Evolutionary conservation across 2,329 filamentous ascomycete genomes (phyloP), one percentile per base, ranked within the genome.

Genomic region (Aphanocladium album): DNA sequence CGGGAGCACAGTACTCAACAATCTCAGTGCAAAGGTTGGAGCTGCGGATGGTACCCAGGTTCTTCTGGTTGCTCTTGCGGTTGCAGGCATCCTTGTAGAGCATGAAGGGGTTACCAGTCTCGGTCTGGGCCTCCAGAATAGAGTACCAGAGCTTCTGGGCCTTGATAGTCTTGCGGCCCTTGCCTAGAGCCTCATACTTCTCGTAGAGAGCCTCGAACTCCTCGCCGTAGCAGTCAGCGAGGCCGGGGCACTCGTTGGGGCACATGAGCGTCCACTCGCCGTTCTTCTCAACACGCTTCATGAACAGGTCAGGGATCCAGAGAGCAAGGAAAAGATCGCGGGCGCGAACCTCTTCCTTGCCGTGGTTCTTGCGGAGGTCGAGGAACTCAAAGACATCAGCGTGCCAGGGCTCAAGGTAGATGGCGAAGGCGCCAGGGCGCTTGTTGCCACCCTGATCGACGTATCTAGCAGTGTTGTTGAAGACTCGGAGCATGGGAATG

Each of bases 51-150:
- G 93, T 97, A 67, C 95, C 95, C 35, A 99, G 84, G 79, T 99
- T 99, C 89, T 99, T 98, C 82, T 99, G 95, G 85, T 99, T 99
- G 83, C 93, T 97, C 89, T 99, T 99, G 76, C 87, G 87, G 86
- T 99, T 99, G 86, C 90, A 93, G 71, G 88, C 85, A 78, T 99
- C 95, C 84, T 99, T 99, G 88, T 99, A 99, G 63, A 98, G 88
- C 91, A 99, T 99, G 80, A 96, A 99, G 53, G 95, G 95, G 78
- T 96, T 98, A 69, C 95, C 95, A 50, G 95, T 99, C 86, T 99
- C 95, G 37, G 93, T 98, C 81, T 99, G 95, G 54, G 95, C 91
- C 80, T 99, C 95, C 52, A 99, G 85, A 66, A 99, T 96, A 67
- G 93, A 92, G 74, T 98, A 98, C 95, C 95, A 99, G 62, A 99